These are phyloP conservation scores for Neoboletus magnificus DNA, from an alignment of 768 basidiomycete genomes.

Conservation along the genomic window DNA sequence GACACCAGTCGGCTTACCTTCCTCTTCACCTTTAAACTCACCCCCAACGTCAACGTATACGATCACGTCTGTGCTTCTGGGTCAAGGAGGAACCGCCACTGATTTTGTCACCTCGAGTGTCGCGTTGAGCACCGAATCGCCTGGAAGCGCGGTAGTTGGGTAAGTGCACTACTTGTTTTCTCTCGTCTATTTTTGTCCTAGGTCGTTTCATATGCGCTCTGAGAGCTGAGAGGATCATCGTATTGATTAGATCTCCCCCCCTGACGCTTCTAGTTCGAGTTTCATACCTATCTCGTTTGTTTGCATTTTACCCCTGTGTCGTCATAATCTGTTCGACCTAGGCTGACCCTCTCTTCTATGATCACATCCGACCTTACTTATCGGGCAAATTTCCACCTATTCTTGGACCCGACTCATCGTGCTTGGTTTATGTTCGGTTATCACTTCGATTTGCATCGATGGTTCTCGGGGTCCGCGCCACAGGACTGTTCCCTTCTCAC, in stretches of 20 bases:
- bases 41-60: conserved; percentile 20
- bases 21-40: background rate
- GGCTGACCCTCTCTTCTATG: conserved; percentile 18
- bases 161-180: conserved; percentile 10
- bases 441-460: conserved; percentile 4
- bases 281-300: conserved; percentile 1
- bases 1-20: background rate
- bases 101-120: conserved; percentile 18
- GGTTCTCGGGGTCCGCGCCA: conserved; percentile 1
- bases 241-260: conserved; percentile 6
- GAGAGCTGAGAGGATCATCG: conserved; percentile 8
- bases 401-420: conserved; percentile 1
- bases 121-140: conserved; percentile 23
- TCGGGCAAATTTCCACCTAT: conserved; percentile 5
- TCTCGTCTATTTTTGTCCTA: background rate
- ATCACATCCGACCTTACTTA: conserved; percentile 13
- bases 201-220: conserved; percentile 4
- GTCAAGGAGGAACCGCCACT: conserved; percentile 13
- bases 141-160: conserved; percentile 7
- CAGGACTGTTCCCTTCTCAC: conserved; percentile 16
- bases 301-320: conserved; percentile 18
- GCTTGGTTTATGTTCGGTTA: background rate
- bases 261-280: background rate
- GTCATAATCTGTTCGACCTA: conserved; percentile 12
- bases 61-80: conserved; percentile 16